Percentiles rank a stretch among this genome's conserved stretches.
Evolutionary conservation across 2,329 filamentous ascomycete species (phyloP).

Genomic region (Trichoderma atrobrunneum): DNA sequence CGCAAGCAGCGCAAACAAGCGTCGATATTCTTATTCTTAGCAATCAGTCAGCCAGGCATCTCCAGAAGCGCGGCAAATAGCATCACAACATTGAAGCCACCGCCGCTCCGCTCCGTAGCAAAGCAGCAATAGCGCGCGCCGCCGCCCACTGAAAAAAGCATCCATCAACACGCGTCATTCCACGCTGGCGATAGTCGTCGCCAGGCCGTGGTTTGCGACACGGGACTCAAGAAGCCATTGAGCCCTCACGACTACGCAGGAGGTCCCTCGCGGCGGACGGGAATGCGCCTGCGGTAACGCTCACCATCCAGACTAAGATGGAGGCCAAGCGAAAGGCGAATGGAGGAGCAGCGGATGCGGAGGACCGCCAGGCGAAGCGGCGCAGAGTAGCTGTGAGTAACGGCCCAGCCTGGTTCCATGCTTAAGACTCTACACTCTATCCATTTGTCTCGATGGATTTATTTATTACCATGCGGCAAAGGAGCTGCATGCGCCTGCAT

Average conservation of each 20-base stretch:
- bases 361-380: constrained; percentile 55
- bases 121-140: constrained; percentile 23
- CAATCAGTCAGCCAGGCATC: neutral
- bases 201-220: constrained; percentile 15
- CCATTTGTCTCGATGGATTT: neutral
- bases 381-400: constrained; percentile 50
- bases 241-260: constrained; percentile 22
- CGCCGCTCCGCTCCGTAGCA: neutral
- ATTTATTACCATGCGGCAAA: neutral
- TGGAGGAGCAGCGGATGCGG: constrained; percentile 43
- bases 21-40: neutral
- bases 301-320: constrained; percentile 39
- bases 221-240: constrained; percentile 27
- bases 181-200: constrained; percentile 14
- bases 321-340: constrained; percentile 58
- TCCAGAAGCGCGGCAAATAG: neutral
- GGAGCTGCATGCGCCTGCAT: neutral
- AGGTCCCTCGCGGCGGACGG: constrained; percentile 19
- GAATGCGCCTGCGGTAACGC: constrained; percentile 30
- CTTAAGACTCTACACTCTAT: neutral
- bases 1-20: neutral
- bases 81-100: neutral
- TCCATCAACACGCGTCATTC: constrained; percentile 24
- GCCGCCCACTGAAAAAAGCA: neutral
- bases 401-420: constrained; percentile 10